Percentiles rank a stretch among this genome's conserved stretches.
These are phyloP conservation scores for Stenocarpella maydis DNA, from an alignment of 2,329 filamentous ascomycete genomes.

Conservation along the genomic window DNA sequence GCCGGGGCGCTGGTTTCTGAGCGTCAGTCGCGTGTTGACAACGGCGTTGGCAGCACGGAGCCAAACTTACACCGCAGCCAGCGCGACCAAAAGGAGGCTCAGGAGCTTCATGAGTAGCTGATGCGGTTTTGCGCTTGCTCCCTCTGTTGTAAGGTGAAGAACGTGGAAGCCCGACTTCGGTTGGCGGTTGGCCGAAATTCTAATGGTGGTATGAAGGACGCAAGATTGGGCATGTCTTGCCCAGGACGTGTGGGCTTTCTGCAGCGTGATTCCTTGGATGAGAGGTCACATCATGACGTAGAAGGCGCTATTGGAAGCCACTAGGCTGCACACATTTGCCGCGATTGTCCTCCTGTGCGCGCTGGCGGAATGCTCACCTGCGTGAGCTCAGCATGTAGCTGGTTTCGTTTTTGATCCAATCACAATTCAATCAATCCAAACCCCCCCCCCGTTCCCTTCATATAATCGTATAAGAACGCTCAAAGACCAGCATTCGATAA, in stretches of 20 bases:
- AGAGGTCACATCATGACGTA: conserved; percentile 24
- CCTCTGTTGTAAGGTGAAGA: neutral
- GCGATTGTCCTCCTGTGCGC: too few species aligned
- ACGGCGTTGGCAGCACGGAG: neutral
- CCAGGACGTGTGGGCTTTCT: neutral
- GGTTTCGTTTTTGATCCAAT: too few species aligned
- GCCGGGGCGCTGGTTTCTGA: conserved; percentile 1
- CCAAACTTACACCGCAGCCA: neutral
- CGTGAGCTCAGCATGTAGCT: too few species aligned
- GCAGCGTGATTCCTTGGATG: conserved; percentile 1
- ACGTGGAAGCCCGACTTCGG: neutral
- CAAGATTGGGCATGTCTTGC: neutral
- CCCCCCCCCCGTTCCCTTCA: too few species aligned
- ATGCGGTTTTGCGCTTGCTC: neutral
- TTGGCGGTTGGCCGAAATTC: neutral
- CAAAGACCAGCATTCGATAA: too few species aligned
- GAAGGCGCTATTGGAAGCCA: conserved; percentile 16
- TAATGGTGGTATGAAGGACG: conserved; percentile 4
- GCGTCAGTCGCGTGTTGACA: neutral
- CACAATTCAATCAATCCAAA: too few species aligned
- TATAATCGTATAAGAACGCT: too few species aligned
- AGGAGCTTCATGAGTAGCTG: neutral
- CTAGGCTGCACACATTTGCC: conserved; percentile 1
- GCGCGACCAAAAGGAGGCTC: neutral
- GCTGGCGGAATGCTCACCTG: too few species aligned